A percentile compares a stretch with the other conserved stretches of the same genome.
These are phyloP conservation scores for Escovopsis sp. DNA, from an alignment of 2,329 filamentous ascomycete species.

Conservation along the genomic window DNA sequence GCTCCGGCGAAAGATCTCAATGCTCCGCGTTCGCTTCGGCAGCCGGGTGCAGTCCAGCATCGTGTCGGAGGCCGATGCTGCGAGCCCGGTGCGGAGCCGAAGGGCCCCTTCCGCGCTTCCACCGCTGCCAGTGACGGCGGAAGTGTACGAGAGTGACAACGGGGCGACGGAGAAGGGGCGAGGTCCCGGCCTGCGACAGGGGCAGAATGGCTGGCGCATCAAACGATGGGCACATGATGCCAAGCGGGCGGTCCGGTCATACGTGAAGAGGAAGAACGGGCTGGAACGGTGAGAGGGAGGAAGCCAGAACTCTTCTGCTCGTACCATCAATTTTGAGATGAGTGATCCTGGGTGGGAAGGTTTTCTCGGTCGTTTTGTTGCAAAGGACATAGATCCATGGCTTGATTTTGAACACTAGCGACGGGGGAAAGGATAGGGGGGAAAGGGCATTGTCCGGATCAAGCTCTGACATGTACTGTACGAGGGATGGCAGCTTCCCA, in stretches of 20 bases:
- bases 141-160: background rate
- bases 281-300: conserved; percentile 12
- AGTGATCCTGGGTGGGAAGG: conserved; percentile 2
- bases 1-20: conserved; percentile 16
- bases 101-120: no score
- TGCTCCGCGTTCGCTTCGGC: conserved; percentile 13
- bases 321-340: no score
- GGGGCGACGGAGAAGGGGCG: background rate
- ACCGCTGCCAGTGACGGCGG: background rate
- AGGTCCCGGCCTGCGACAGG: conserved; percentile 6
- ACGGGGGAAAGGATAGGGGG: no score
- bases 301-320: no score
- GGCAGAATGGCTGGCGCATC: conserved; percentile 13
- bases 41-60: conserved; percentile 3
- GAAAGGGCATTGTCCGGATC: no score
- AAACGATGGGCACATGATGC: conserved; percentile 20
- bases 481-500: no score
- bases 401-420: conserved; percentile 21
- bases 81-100: no score
- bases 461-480: no score
- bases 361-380: no score
- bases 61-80: no score
- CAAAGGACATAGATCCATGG: conserved; percentile 31
- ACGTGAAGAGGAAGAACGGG: conserved; percentile 16
- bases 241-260: conserved; percentile 17